phyloP scores from a whole-genome alignment of 805 yeast species.

The Aciculoconidium aculeatum region DNA sequence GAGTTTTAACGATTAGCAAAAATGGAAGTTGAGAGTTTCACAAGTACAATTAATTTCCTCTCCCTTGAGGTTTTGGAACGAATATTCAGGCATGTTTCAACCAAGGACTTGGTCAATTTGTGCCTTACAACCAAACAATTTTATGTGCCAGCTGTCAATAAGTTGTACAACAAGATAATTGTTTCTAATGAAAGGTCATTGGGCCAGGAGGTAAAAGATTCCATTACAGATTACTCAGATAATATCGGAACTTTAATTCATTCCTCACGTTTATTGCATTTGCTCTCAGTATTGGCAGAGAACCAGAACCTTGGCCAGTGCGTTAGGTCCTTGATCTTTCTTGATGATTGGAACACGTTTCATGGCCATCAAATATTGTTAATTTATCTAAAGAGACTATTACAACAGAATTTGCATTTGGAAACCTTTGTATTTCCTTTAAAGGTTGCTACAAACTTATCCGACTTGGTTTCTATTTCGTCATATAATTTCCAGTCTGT shows the following conservation, averaged over 20 bases:
- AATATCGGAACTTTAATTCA: conserved; percentile 17
- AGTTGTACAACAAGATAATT: conserved; percentile 18
- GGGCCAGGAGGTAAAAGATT: conserved; percentile 4
- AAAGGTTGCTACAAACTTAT: conserved; percentile 1
- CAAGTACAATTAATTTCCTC: no score
- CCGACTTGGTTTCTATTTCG: no score
- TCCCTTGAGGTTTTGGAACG: conserved; percentile 9
- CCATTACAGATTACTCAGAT: conserved; percentile 8
- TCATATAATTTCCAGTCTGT: no score
- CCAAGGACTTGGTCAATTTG: conserved; percentile 17
- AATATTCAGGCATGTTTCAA: conserved; percentile 16
- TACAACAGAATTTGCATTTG: not conserved
- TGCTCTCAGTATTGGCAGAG: conserved; percentile 10
- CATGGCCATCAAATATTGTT: conserved; percentile 3
- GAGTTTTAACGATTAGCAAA: no score
- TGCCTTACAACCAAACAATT: conserved; percentile 16
- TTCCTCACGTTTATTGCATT: conserved; percentile 6
- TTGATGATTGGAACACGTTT: conserved; percentile 4
- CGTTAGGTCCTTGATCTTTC: conserved; percentile 8
- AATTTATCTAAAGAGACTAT: conserved; percentile 1
- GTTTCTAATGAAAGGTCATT: conserved; percentile 11
- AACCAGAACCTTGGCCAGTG: conserved; percentile 10
- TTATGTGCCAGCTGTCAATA: conserved; percentile 21
- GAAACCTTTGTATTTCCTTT: conserved; percentile 3
- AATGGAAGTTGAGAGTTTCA: no score